Percentiles rank a stretch among this genome's conserved stretches.
These are phyloP conservation scores for Domatiomyces catenatus DNA, from an alignment of 2,329 filamentous ascomycete genomes.

Conservation along the genomic window DNA sequence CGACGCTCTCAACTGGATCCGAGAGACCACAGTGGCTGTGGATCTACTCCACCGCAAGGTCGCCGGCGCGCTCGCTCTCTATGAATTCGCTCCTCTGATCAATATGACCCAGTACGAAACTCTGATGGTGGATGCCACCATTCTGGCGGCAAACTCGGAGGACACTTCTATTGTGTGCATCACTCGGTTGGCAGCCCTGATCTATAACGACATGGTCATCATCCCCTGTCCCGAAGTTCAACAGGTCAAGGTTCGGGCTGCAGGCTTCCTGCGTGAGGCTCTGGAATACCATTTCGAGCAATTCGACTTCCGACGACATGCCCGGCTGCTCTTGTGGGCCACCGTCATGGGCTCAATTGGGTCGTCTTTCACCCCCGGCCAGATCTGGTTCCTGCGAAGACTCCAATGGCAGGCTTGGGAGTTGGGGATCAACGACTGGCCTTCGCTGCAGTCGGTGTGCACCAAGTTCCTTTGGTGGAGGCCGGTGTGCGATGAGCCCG, in stretches of 20 bases:
- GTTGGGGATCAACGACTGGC: constrained; percentile 7
- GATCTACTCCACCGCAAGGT: background rate
- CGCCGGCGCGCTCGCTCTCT: background rate
- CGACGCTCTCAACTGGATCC: constrained; percentile 3
- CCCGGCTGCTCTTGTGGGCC: constrained; percentile 8
- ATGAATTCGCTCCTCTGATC: background rate
- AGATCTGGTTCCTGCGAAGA: constrained; percentile 7
- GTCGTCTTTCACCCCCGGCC: constrained; percentile 3
- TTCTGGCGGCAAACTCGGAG: background rate
- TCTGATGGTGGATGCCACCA: background rate
- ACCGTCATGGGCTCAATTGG: constrained; percentile 8
- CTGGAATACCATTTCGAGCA: constrained; percentile 2
- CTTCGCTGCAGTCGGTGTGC: constrained; percentile 5
- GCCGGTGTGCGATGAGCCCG: constrained; percentile 8
- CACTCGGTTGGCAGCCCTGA: constrained; percentile 6
- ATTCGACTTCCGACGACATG: constrained; percentile 1
- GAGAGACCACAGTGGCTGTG: constrained; percentile 7
- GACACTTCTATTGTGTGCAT: background rate
- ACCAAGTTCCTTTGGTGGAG: constrained; percentile 11
- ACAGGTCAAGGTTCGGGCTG: constrained; percentile 6
- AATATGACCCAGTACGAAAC: background rate
- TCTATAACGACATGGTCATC: constrained; percentile 12
- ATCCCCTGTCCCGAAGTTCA: constrained; percentile 8
- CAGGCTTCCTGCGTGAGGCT: constrained; percentile 3
- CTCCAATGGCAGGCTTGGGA: constrained; percentile 3